Evolutionary conservation across 345 rosid genomes (phyloP).

Genomic region (thale cress (Arabidopsis thaliana)): TAIR10.1 NC_003076.8:4393501-4394000

Average conservation of each 20-base stretch:
- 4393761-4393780: constrained; percentile 81
- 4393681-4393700: constrained; percentile 87
- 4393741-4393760: constrained; percentile 89
- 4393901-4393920: constrained; percentile 92
- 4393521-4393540: constrained; percentile 35
- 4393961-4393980: constrained; percentile 88
- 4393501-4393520: background rate
- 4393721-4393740: constrained; percentile 92
- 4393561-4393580: constrained; percentile 11
- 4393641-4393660: constrained; percentile 34
- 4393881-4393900: constrained; percentile 96
- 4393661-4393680: constrained; percentile 75
- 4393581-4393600: constrained; percentile 4
- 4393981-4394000: constrained; percentile 2
- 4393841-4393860: constrained; percentile 87
- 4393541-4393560: constrained; percentile 43
- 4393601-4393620: constrained; percentile 35
- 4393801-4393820: constrained; percentile 92
- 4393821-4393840: constrained; percentile 82
- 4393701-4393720: constrained; percentile 76
- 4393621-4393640: constrained; percentile 38
- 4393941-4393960: constrained; percentile 99
- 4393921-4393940: constrained; percentile 84
- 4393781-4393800: constrained; percentile 96
- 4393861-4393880: constrained; percentile 93